Evolutionary conservation across 768 basidiomycete genomes (phyloP).

Genomic region (Sarcodon sp.): DNA sequence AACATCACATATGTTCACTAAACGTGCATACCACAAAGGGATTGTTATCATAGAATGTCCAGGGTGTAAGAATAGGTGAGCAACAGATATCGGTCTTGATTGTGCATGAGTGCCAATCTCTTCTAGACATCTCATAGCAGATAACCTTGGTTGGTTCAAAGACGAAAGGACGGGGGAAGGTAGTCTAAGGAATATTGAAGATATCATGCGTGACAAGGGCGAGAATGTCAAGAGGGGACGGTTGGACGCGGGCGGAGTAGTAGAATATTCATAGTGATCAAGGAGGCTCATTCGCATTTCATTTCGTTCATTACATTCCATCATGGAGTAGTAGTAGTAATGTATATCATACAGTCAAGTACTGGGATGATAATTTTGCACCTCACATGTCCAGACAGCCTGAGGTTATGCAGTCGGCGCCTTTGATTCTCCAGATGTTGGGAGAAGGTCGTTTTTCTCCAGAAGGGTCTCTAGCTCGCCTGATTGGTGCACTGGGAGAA

Average conservation of each 20-base stretch:
- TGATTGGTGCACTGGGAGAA: constrained; percentile 77
- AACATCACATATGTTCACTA: constrained; percentile 82
- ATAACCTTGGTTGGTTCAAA: constrained; percentile 88
- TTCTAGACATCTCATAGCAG: constrained; percentile 71
- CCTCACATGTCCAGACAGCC: not conserved
- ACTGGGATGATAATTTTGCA: too few species aligned
- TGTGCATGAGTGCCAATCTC: not conserved
- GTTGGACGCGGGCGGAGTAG: constrained; percentile 34
- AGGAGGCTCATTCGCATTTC: not conserved
- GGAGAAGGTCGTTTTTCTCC: constrained; percentile 57
- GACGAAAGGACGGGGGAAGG: constrained; percentile 58
- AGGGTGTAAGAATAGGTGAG: constrained; percentile 75
- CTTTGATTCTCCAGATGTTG: constrained; percentile 16
- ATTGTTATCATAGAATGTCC: constrained; percentile 91
- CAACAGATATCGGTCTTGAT: constrained; percentile 1
- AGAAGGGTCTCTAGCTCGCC: constrained; percentile 85
- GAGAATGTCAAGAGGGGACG: constrained; percentile 43
- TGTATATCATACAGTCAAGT: too few species aligned
- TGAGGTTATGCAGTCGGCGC: constrained; percentile 5
- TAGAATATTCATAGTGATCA: constrained; percentile 32
- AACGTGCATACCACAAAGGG: constrained; percentile 73
- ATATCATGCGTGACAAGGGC: constrained; percentile 65
- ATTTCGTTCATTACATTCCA: not conserved
- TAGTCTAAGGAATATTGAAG: constrained; percentile 69
- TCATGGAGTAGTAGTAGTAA: too few species aligned